phyloP scores from a whole-genome alignment of 352 stramenopile species.

The Pythium grandisporangium region DNA sequence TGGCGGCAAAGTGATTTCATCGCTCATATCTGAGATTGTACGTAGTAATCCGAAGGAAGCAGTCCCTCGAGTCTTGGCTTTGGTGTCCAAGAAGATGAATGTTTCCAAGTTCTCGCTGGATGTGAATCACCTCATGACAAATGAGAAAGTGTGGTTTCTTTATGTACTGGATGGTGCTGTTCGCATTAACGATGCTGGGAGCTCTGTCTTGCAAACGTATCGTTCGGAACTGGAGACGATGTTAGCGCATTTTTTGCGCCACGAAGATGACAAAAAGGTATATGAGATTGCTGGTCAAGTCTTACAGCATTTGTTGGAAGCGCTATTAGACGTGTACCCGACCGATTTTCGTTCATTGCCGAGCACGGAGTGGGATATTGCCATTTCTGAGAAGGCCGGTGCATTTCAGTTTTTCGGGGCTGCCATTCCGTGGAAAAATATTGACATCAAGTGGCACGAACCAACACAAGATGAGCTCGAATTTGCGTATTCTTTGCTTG shows the following conservation, averaged over 20 bases:
- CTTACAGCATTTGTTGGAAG: conserved; percentile 32
- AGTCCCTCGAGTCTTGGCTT: conserved; percentile 24
- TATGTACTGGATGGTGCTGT: conserved; percentile 44
- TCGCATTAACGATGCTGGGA: conserved; percentile 20
- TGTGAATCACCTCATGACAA: conserved; percentile 28
- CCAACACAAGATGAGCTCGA: conserved; percentile 37
- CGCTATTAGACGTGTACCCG: conserved; percentile 40
- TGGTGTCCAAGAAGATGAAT: conserved; percentile 40
- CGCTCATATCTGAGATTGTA: conserved; percentile 38
- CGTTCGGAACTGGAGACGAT: conserved; percentile 27
- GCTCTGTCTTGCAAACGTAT: conserved; percentile 23
- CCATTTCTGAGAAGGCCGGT: conserved; percentile 22
- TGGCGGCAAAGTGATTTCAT: conserved; percentile 45
- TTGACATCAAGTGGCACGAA: conserved; percentile 53
- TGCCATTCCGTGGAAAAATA: conserved; percentile 35
- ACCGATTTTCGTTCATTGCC: conserved; percentile 54
- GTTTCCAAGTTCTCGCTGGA: conserved; percentile 22
- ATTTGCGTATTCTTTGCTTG: conserved; percentile 44
- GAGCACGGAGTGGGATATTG: conserved; percentile 26
- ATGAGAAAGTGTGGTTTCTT: conserved; percentile 64
- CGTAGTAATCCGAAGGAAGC: conserved; percentile 31
- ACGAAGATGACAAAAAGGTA: conserved; percentile 47
- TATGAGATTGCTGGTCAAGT: conserved; percentile 34
- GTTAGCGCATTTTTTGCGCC: conserved; percentile 27
- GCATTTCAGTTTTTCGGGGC: conserved; percentile 57